A percentile compares a stretch with the other conserved stretches of the same genome.
Conservation (phyloP, 495 filamentous ascomycete genomes). For the Chaetomidium leptoderma region DNA sequence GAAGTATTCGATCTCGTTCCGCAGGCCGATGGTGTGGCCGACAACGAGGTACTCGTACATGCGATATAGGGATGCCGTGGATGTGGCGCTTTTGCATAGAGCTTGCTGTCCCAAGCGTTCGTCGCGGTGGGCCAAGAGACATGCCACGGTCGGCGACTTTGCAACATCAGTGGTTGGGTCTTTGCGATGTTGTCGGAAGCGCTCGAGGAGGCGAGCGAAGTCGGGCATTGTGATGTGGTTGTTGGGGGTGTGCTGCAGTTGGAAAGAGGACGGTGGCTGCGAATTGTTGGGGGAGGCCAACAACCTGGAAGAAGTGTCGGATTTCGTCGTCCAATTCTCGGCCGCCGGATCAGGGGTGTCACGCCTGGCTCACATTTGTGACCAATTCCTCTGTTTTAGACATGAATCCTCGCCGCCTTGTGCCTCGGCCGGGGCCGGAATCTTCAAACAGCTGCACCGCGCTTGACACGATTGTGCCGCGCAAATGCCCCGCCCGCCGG, state of each 20-base stretch:
- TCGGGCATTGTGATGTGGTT: neutral
- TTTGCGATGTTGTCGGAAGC: neutral
- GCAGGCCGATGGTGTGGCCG: constrained; percentile 5
- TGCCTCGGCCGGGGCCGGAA: no score
- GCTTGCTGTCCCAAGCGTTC: neutral
- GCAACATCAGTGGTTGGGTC: no score
- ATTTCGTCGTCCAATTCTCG: no score
- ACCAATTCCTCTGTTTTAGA: no score
- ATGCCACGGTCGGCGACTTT: neutral
- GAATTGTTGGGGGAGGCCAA: neutral
- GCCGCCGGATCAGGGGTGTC: no score
- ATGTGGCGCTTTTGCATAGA: neutral
- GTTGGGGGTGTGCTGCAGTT: neutral
- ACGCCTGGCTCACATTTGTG: no score
- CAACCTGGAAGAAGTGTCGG: no score
- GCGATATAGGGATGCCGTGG: constrained; percentile 5
- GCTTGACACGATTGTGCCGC: no score
- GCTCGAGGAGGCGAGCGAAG: neutral
- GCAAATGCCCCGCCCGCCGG: no score
- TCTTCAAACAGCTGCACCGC: no score
- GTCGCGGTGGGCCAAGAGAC: constrained; percentile 1
- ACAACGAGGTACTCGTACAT: constrained; percentile 8
- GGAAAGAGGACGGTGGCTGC: neutral
- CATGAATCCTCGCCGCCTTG: no score
- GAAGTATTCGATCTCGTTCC: constrained; percentile 6